A percentile compares a stretch with the other conserved stretches of the same genome.
These are phyloP conservation scores for Talaromyces sp. DNA, from an alignment of 2,329 filamentous ascomycete species.

Conservation along the genomic window DNA sequence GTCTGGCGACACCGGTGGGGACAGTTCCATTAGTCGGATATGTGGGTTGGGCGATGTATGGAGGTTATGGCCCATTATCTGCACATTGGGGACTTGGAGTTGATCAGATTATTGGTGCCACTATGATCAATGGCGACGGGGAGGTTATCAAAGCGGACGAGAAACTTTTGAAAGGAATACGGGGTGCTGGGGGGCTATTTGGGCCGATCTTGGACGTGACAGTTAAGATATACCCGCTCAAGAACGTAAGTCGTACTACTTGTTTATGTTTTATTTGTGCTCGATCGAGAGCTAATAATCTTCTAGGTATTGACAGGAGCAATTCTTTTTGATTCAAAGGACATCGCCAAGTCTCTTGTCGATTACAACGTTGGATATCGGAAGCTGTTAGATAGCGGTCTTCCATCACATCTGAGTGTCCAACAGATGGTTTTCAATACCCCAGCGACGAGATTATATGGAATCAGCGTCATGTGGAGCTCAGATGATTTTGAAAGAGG, in stretches of 20 bases:
- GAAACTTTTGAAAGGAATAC: conserved; percentile 34
- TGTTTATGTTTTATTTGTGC: too few species aligned
- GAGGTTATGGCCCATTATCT: conserved; percentile 32
- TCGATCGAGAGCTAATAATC: not conserved
- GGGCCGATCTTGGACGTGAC: conserved; percentile 39
- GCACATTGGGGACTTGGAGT: conserved; percentile 28
- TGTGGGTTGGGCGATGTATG: conserved; percentile 34
- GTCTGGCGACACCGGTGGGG: conserved; percentile 21
- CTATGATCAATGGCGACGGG: conserved; percentile 34
- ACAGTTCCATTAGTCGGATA: conserved; percentile 27
- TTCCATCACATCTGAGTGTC: conserved; percentile 16
- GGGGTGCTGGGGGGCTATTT: conserved; percentile 38
- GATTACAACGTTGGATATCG: conserved; percentile 21
- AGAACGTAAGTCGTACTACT: conserved; percentile 19
- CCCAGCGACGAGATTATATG: conserved; percentile 24
- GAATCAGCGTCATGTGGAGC: conserved; percentile 27
- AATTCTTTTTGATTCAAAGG: conserved; percentile 27
- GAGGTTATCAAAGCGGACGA: conserved; percentile 34
- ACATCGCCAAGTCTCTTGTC: conserved; percentile 20
- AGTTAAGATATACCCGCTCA: conserved; percentile 35
- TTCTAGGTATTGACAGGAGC: conserved; percentile 20
- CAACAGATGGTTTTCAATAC: conserved; percentile 27
- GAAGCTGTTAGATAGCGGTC: conserved; percentile 16
- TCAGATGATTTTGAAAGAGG: conserved; percentile 26
- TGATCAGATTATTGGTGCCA: conserved; percentile 38